Base-by-base conservation (phyloP, 2,329 filamentous ascomycete species). In the Trichoderma sp. region DNA sequence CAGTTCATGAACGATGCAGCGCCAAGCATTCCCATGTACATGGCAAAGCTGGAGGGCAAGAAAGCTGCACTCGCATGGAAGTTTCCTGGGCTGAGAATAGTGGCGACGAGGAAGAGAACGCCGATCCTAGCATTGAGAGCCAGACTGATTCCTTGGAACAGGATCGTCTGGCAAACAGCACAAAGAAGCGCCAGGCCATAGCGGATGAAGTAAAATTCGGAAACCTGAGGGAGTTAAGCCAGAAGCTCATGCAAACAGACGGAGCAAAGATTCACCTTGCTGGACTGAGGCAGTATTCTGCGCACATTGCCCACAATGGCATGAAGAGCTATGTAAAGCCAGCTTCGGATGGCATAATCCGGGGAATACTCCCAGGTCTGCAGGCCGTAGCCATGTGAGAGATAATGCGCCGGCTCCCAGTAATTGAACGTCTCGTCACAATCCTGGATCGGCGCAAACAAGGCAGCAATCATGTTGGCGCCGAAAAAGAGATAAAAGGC, bases 281-380 rank as follows among this genome's bases (percentile, higher is more conserved):
- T 86, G 2, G 87, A 81, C 58, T 85, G 85, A 2, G 88, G 88
- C 1, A 90, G 76, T 5, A 95, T 74, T 42, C 89, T 85, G 35
- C 89, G 86, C 19, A 92, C 72, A 70, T 88, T 92, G 53, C 89
- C 90, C 54, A 92, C 80, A 22, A 90, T 72, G 29, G 93, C 92
- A 79, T 99, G 94, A 1, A 97, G 80, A 5, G 84, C 86, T 42
- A 96, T 84, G 75, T 99, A 99, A 25, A 93, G 84, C 95, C 95
- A 99, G 81, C 93, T 97, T 70, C 95, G 89, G 73, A 99, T 97
- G 60, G 93, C 92, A 80, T 92, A 98, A 68, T 94, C 90, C 5
- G 95, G 95, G 1, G 94, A 97, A 80, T 98, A 99, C 79, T 99
- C 95, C 95, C 95, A 99, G 1, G 95, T 99, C 81, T 99, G 94